A percentile compares a stretch with the other conserved stretches of the same genome.
These are phyloP conservation scores for Morella rubra DNA, from an alignment of 306 rosid genomes.

Conservation along the genomic window DNA sequence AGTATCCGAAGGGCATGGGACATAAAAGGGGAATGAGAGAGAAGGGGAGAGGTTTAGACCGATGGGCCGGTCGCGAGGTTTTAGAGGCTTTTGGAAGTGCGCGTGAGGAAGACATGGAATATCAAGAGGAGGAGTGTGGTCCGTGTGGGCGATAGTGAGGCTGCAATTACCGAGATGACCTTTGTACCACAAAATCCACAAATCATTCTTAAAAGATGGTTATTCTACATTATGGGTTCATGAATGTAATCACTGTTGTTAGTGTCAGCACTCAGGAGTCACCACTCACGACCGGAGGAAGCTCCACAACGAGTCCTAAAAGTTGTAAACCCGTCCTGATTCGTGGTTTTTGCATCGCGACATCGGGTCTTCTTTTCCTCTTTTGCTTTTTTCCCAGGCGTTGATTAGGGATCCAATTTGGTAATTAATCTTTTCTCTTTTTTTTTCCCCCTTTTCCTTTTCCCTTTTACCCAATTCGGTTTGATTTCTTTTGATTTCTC, in stretches of 20 bases:
- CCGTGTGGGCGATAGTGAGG: neutral
- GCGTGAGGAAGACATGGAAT: conserved; percentile 49
- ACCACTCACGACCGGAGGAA: neutral
- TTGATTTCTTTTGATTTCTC: neutral
- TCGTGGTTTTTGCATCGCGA: conserved; percentile 19
- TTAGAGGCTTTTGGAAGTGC: conserved; percentile 19
- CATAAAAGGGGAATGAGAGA: conserved; percentile 24
- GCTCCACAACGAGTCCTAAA: neutral
- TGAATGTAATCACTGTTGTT: conserved; percentile 28
- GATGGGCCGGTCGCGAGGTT: neutral
- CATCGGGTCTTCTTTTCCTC: neutral
- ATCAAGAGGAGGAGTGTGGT: neutral
- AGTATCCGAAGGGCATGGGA: conserved; percentile 24
- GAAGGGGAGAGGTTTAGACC: neutral
- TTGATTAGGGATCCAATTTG: neutral
- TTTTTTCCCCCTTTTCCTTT: no score
- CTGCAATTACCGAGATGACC: conserved; percentile 48
- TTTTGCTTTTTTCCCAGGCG: neutral
- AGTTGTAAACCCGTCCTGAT: conserved; percentile 14
- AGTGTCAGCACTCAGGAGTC: neutral
- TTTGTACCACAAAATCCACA: conserved; percentile 34
- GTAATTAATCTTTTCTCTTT: no score
- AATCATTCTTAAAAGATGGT: conserved; percentile 54
- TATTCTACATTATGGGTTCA: conserved; percentile 28
- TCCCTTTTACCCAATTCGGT: neutral